A percentile compares a stretch with the other conserved stretches of the same genome.
Evolutionary conservation across 2,329 filamentous ascomycete genomes (phyloP).

Genomic region (Shiraia sp.): DNA sequence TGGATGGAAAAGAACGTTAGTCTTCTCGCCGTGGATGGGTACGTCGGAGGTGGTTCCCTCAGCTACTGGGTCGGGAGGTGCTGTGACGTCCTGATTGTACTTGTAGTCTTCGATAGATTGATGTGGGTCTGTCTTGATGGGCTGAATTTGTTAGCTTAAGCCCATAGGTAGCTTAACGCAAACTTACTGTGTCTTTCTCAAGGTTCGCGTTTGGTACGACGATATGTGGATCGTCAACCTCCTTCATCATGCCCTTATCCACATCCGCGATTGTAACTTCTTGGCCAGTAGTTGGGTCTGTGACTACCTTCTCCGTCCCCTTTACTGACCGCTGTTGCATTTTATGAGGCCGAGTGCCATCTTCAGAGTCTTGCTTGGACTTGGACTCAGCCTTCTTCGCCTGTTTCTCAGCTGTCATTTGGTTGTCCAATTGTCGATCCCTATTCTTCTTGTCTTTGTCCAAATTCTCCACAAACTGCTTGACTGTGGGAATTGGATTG

Average conservation of each 20-base stretch:
- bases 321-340: slow-evolving; percentile 51
- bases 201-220: slow-evolving; percentile 90
- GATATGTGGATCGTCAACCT: slow-evolving; percentile 72
- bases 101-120: slow-evolving; percentile 82
- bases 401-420: slow-evolving; percentile 53
- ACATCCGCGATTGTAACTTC: slow-evolving; percentile 86
- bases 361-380: slow-evolving; percentile 10
- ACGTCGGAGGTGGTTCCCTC: slow-evolving; percentile 87
- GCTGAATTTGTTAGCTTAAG: slow-evolving; percentile 30
- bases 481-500: slow-evolving; percentile 86
- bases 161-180: neutral
- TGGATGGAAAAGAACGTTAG: slow-evolving; percentile 93
- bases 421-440: slow-evolving; percentile 70
- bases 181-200: slow-evolving; percentile 66
- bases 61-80: slow-evolving; percentile 84
- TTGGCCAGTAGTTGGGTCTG: slow-evolving; percentile 85
- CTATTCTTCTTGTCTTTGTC: slow-evolving; percentile 78
- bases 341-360: slow-evolving; percentile 52
- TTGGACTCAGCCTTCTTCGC: slow-evolving; percentile 28
- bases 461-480: slow-evolving; percentile 77
- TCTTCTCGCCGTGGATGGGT: slow-evolving; percentile 94
- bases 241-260: slow-evolving; percentile 69
- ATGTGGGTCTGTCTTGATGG: slow-evolving; percentile 69
- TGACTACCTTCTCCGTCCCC: slow-evolving; percentile 64
- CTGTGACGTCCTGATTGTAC: slow-evolving; percentile 82